A percentile compares a stretch with the other conserved stretches of the same genome.
Conservation (phyloP, 352 stramenopile genomes). For the Globisporangium orthogonon region DNA sequence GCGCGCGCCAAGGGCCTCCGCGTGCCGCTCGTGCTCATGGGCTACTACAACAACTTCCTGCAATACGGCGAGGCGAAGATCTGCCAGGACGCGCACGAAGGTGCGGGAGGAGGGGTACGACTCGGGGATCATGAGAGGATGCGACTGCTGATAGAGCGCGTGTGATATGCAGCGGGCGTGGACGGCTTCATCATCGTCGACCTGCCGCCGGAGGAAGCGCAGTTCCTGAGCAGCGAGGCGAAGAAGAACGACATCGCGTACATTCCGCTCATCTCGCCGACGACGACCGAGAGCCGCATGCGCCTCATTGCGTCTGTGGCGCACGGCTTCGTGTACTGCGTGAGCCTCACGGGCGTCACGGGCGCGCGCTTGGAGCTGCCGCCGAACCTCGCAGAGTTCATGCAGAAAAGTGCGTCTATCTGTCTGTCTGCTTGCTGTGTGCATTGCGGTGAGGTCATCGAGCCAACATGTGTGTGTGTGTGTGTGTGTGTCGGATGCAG, state of each 20-base stretch:
- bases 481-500: conserved; percentile 23
- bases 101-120: conserved; percentile 6
- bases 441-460: too few relatives aligned
- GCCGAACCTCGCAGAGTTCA: conserved; percentile 91
- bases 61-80: conserved; percentile 95
- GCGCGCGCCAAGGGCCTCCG: conserved; percentile 89
- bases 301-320: conserved; percentile 60
- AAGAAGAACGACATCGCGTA: conserved; percentile 90
- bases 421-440: background rate
- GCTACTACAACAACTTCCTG: conserved; percentile 98
- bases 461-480: background rate
- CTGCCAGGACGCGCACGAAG: conserved; percentile 70
- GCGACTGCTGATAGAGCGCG: background rate
- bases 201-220: conserved; percentile 93
- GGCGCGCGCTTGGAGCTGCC: conserved; percentile 89
- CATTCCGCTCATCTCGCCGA: conserved; percentile 96
- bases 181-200: conserved; percentile 99
- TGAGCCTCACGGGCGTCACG: conserved; percentile 91
- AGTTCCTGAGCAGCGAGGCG: conserved; percentile 87
- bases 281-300: conserved; percentile 94
- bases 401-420: conserved; percentile 68
- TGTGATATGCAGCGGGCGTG: conserved; percentile 57
- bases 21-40: conserved; percentile 97
- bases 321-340: conserved; percentile 85
- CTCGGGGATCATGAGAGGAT: background rate